Base-by-base conservation (phyloP, 805 yeast species). In the Priceomyces medius region DNA sequence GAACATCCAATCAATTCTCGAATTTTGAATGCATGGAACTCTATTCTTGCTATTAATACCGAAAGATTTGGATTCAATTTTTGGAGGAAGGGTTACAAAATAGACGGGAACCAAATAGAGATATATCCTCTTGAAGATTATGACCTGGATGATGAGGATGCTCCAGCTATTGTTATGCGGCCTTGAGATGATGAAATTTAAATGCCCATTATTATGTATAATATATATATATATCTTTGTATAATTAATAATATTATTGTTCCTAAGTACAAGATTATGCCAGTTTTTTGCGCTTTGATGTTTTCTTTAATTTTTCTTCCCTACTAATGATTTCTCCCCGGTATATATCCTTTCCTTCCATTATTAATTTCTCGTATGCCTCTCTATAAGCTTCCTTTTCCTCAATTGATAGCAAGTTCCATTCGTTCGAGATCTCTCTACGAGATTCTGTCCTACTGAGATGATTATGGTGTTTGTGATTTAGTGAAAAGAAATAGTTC, bases 401-500 rank as follows among this genome's bases (percentile, higher is more conserved):
- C 16, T 55, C 61, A 28, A 44, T 39, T 6, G 51, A 43, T 54
- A 65, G 38, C 14, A 26, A 39, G 10, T 55, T 54, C 73, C 73
- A 66, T 20, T 33, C 36, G 7, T 17, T 29, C 1, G 56, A 39
- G 8, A 50, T 38, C 23, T 45, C 43, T 16, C 18, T 47, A 21
- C 53, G 33, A 38, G 47, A 35, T 41, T 50, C 42, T 34, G 31
- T 33, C 20, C 29, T 36, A 12, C 37, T 35, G 18, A 41, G 26
- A 33, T 41, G 46, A 10, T 31, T 34, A 35, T 41, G 47, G 21
- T 47, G 31, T 10, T 51, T 45, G 35, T 51, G 55, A 26, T 37
- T 49, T 20, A 50, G 19, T 21, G 55, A 43, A 45, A 54, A 43
- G 45, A 45, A 66, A 42, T 63, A 66, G 51, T 66, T 66, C 68